Evolutionary conservation across 2,329 filamentous ascomycete species (phyloP).

Genomic region (Talaromyces albobiverticillius): DNA sequence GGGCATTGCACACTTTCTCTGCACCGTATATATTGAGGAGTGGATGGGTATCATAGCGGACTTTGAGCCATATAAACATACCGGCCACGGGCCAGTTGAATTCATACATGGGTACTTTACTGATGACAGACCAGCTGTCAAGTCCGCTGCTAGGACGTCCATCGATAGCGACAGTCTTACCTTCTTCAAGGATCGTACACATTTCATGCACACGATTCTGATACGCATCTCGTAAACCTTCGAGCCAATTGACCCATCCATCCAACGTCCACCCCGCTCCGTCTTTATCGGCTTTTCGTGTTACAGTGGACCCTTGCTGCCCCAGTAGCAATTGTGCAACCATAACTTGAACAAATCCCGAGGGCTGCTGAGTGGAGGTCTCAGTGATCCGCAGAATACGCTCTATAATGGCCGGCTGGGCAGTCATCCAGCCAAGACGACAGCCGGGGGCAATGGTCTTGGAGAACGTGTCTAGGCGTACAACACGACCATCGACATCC

Average conservation of each 20-base stretch:
- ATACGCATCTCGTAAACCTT: conserved; percentile 77
- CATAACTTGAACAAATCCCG: conserved; percentile 83
- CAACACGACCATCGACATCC: conserved; percentile 80
- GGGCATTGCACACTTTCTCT: conserved; percentile 58
- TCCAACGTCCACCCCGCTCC: conserved; percentile 71
- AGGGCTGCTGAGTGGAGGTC: conserved; percentile 75
- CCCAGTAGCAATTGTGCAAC: conserved; percentile 75
- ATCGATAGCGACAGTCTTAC: conserved; percentile 63
- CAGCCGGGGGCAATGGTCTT: conserved; percentile 91
- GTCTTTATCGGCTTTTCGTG: conserved; percentile 42
- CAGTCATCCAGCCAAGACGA: conserved; percentile 85
- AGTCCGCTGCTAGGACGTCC: conserved; percentile 37
- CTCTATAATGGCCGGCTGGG: conserved; percentile 74
- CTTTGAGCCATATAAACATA: conserved; percentile 85
- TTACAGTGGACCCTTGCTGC: conserved; percentile 51
- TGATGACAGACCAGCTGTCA: conserved; percentile 70
- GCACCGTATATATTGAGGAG: conserved; percentile 58
- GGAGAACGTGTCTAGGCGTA: conserved; percentile 89
- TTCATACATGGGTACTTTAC: conserved; percentile 69
- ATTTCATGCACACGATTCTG: conserved; percentile 80
- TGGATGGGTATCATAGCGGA: conserved; percentile 71
- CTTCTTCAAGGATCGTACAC: conserved; percentile 69
- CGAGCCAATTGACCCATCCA: conserved; percentile 90
- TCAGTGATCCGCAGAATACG: conserved; percentile 73
- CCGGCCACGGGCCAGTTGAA: conserved; percentile 80